These are phyloP conservation scores for Coffea canephora DNA, from an alignment of 257 asterid species.

Conservation along the genomic window DNA sequence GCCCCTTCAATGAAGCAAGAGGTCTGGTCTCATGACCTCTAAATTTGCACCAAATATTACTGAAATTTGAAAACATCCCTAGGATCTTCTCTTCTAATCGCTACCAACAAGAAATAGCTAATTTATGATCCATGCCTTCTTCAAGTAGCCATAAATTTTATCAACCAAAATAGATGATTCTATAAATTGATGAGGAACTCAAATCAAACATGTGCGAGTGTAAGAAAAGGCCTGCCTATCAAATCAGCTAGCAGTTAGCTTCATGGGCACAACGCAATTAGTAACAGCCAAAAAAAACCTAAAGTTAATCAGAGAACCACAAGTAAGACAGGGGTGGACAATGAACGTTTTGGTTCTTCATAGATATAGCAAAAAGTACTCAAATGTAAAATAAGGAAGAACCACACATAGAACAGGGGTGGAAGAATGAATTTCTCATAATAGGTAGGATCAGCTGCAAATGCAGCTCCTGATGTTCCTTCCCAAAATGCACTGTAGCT, in stretches of 20 bases:
- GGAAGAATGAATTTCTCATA: background rate
- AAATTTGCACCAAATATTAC: background rate
- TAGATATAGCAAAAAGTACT: background rate
- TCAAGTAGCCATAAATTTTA: background rate
- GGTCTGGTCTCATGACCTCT: background rate
- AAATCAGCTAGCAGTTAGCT: background rate
- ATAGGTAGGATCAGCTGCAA: background rate
- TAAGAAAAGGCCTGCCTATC: background rate
- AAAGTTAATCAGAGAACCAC: background rate
- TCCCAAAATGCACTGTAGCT: background rate
- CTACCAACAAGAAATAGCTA: background rate
- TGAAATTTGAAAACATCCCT: background rate
- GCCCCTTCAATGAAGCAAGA: background rate
- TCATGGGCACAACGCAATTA: background rate
- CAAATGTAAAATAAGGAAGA: too few species aligned
- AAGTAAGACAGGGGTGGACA: background rate
- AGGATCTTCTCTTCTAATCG: background rate
- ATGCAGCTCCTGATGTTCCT: background rate
- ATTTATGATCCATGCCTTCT: background rate
- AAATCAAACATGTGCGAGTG: background rate
- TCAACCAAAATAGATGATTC: background rate
- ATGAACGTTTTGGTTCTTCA: too few species aligned
- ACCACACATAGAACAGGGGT: background rate
- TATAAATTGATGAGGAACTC: background rate
- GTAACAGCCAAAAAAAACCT: background rate